Base-by-base conservation (phyloP, 306 rosid genomes). In the Sophora flavescens region DNA sequence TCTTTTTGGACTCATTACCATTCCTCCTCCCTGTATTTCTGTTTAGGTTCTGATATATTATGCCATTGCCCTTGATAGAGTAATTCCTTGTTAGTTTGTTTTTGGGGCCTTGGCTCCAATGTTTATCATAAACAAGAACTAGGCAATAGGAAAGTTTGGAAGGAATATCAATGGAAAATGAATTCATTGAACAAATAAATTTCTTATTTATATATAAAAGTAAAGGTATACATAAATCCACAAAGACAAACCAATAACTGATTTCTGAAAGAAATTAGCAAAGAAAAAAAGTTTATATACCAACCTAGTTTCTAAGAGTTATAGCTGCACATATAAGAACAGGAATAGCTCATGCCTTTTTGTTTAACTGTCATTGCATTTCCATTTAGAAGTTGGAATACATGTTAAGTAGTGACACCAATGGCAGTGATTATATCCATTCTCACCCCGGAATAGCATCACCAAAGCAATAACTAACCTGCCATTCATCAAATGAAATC, bases 321-420 rank as follows among this genome's bases (percentile, higher is more conserved):
- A 53, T 36, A 68, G 48, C 85, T 80, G 63, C 73, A 74, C 81
- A 80, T 66, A 61, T 3, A 44, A 57, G 48, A 57, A 79, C 48
- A 63, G 22, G 22, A 75, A 74, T 30, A 41, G 61, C 64, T 30
- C 61, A 30, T 54, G 81, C 72, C 36, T 18, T 35, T 63, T 6
- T 14, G 42, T 70, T 84, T 73, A 85, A 35, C 45, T 72, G 56
- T 79, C 80, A 65, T 73, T 59, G 33, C 97, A 93, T 38, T 78
- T 74, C 96, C 97, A 93, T 76, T 68, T 86, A 13, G 96, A 90
- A 50, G 92, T 84, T 4, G 96, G 96, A 42, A 93, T 81, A 78
- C 96, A 93, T 26, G 86, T 71, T 72, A 93, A 69, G 68, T 90
- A 90, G 78, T 57, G 94, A 72, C 96, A 89, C 97, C 96, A 93